Evolutionary conservation across 495 filamentous ascomycete genomes (phyloP), one percentile per base, ranked within the genome.

Genomic region (Podospora bellae-mahoneyi): DNA sequence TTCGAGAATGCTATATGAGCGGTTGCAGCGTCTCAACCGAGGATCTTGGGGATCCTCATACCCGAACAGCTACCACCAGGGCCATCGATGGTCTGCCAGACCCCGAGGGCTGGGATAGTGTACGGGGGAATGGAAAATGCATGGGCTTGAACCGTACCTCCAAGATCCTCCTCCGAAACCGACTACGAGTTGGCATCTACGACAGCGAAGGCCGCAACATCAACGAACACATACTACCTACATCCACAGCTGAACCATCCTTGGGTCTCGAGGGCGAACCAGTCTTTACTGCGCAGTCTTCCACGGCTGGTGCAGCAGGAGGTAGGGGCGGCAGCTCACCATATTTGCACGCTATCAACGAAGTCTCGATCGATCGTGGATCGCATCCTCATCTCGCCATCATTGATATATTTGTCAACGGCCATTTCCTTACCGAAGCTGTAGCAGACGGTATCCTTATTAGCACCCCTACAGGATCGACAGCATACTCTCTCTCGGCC

Each of bases 391-490:
- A 99, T 78, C 86, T 99, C 2, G 91, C 92, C 9, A 90, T 97
- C 67, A 86, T 99, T 69, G 91, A 94, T 68, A 90, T 99, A 54
- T 95, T 85, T 74, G 87, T 98, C 48, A 92, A 91, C 67, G 88
- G 88, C 10, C 88, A 92, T 62, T 93, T 93, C 71, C 82, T 99
- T 26, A 99, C 95, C 4, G 92, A 96, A 72, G 92, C 91, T 0
- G 93, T 97, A 28, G 92, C 93, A 0, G 95, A 99, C 73, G 95
- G 95, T 62, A 94, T 99, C 71, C 92, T 99, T 55, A 89, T 97
- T 58, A 91, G 88, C 32, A 97, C 95, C 0, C 95, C 95, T 0
- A 99, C 95, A 0, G 95, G 95, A 5, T 94, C 91, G 66, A 99
- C 95, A 0, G 96, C 95, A 1, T 99, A 98, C 82, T 93, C 89